Conservation (phyloP, 164 flowering plant species). For the Aristolochia contorta region DNA sequence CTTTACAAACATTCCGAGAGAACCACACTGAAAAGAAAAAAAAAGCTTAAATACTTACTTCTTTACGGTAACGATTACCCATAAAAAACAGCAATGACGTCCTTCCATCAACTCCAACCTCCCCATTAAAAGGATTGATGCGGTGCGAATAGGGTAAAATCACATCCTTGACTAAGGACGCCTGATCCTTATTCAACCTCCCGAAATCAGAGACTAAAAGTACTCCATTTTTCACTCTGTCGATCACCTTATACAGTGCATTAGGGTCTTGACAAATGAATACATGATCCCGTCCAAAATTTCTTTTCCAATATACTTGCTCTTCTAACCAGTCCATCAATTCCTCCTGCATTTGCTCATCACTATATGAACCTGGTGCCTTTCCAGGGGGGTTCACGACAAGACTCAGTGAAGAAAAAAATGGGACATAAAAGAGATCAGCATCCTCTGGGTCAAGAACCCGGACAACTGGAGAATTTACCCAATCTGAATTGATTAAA, state of each 20-base stretch:
- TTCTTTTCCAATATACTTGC: conserved; percentile 77
- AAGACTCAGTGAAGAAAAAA: conserved; percentile 83
- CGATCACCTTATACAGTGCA: conserved; percentile 68
- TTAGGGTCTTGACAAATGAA: conserved; percentile 90
- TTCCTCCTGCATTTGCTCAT: conserved; percentile 76
- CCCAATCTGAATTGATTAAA: conserved; percentile 27
- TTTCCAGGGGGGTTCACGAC: conserved; percentile 56
- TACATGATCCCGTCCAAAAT: conserved; percentile 88
- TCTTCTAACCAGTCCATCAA: conserved; percentile 75
- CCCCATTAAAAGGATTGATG: conserved; percentile 60
- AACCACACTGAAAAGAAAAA: not conserved
- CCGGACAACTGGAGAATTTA: conserved; percentile 34
- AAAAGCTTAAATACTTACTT: conserved; percentile 29
- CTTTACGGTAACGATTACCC: conserved; percentile 92
- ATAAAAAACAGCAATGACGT: conserved; percentile 75
- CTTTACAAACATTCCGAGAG: not conserved
- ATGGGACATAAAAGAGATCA: conserved; percentile 86
- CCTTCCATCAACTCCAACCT: conserved; percentile 49
- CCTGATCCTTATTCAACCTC: conserved; percentile 63
- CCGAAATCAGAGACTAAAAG: conserved; percentile 89
- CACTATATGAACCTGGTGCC: conserved; percentile 35
- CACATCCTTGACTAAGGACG: conserved; percentile 83
- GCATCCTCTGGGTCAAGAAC: conserved; percentile 79
- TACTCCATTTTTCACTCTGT: conserved; percentile 67
- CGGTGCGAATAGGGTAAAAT: conserved; percentile 87